Evolutionary conservation across 2,329 filamentous ascomycete genomes (phyloP), one percentile per base, ranked within the genome.

Genomic region (Xylaria digitata): DNA sequence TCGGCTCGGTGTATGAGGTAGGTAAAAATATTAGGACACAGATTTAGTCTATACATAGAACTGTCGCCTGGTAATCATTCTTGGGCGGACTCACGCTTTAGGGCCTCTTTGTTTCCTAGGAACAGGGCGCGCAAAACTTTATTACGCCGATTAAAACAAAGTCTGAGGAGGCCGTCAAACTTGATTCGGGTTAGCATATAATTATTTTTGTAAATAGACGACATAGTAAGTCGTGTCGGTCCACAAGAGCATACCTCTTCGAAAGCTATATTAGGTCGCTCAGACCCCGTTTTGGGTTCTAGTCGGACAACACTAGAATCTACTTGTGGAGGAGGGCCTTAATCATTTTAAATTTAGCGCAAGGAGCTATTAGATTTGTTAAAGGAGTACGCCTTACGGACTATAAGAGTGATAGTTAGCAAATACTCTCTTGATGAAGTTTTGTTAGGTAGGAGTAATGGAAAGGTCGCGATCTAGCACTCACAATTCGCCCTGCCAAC

Each of bases 401-500:
- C 66, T 68, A 13, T 0, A 34, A 23, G 11, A 4, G 21, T 37
- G 6, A 17, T 40, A 6, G 54, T 57, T 19, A 57, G 59, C 17
- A 15, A 45, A 21, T 43, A 0, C 6, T 42, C n/a, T 6, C n/a
- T 50, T 3, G 3, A 13, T 9, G 6, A 40, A 0, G 46, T n/a
- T 15, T 17, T 11, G n/a, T 13, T 46, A 30, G 13, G 15, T 53
- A 13, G 26, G 26, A 26, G 34, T 15, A 2, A 6, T 34, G 23
- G 26, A 34, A 48, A 3, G 40, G 8, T 3, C 11, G 3, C 6
- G 8, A 34, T 56, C 3, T n/a, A n/a, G 11, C 15, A 66, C 68
- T 66, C 30, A 70, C 68, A 99, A 82, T 98, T 98, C 81, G 96
- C 96, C 81, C 91, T 92, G 71, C 94, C 94, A 52, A 98, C 95